Base-by-base conservation (phyloP, 805 yeast species). In the Candida dendrica region DNA sequence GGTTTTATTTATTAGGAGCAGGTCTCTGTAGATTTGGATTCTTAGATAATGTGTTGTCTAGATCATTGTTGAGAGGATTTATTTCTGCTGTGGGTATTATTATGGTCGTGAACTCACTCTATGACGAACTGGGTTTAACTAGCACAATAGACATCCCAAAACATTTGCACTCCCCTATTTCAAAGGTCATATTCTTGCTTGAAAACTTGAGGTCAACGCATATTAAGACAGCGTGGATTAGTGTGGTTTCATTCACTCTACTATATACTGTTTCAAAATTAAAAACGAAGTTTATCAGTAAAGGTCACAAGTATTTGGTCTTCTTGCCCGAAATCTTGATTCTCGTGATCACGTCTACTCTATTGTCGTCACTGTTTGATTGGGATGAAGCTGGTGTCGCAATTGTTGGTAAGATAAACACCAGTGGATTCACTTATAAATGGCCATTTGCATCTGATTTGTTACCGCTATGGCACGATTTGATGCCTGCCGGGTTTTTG, bases 21-120 rank as follows among this genome's bases (percentile, higher is more conserved):
- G 96, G 96, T 0, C 58, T 90, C 14, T 70, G 84, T n/a, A 69
- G 96, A 32, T 79, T 86, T 50, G 98, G 98, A 0, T 90, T 81
- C 56, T 65, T 89, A 37, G 95, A 87, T 52, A 83, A 81, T 45
- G 84, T 89, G 2, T 66, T 89, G 38, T 82, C 93, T 33, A 75
- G 86, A 19, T 79, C 95, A 0, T 64, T 89, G 27, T 62, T 89
- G 11, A 72, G 88, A 47, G 96, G 96, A 0, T 89, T 89, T 53
- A 77, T 89, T 34, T 79, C 88, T 11, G 93, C 93, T 4, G 87
- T 89, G 45, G 96, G 96, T 14, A 49, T 84, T 17, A 81, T 87
- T 8, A 88, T 89, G 88, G 72, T 89, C 26, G 66, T 83, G 39
- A 89, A 86, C 57, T 81, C 96, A 2, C 52, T 75, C 10, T 77